Evolutionary conservation across 352 stramenopile species (phyloP).

Genomic region (Phytophthora ramorum): DNA sequence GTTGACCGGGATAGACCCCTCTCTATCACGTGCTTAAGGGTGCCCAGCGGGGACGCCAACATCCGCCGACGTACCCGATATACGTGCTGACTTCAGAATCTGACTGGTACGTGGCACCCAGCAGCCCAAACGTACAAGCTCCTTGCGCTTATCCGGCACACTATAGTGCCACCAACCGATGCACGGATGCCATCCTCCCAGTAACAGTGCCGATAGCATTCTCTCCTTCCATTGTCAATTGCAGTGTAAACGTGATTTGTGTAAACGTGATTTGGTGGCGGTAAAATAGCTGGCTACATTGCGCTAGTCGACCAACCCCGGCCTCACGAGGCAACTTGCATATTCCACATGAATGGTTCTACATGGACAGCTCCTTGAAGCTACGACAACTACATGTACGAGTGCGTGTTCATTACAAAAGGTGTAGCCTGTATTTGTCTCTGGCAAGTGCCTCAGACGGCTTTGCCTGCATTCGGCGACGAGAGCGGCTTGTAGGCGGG

Average conservation of each 20-base stretch:
- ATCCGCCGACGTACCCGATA: constrained; percentile 31
- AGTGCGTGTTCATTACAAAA: background rate
- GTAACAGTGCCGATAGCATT: background rate
- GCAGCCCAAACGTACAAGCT: constrained; percentile 19
- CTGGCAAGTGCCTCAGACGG: background rate
- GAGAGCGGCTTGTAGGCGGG: constrained; percentile 20
- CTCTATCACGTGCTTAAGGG: constrained; percentile 20
- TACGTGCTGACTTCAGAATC: constrained; percentile 9
- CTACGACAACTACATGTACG: too few relatives aligned
- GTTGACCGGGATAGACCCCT: constrained; percentile 30
- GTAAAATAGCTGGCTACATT: constrained; percentile 22
- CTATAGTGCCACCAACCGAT: constrained; percentile 18
- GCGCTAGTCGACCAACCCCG: constrained; percentile 7
- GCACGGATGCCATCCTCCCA: constrained; percentile 10
- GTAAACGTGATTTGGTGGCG: background rate
- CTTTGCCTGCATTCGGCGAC: constrained; percentile 4
- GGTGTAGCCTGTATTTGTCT: background rate
- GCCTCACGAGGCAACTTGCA: background rate
- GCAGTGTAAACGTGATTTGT: background rate
- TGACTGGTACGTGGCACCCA: constrained; percentile 38
- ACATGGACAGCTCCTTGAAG: too few relatives aligned
- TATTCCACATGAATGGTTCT: background rate
- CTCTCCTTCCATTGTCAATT: background rate
- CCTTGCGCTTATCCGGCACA: constrained; percentile 6
- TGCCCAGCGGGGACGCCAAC: constrained; percentile 31